phyloP scores from a whole-genome alignment of 768 basidiomycete genomes.

The Kwoniella sp. region DNA sequence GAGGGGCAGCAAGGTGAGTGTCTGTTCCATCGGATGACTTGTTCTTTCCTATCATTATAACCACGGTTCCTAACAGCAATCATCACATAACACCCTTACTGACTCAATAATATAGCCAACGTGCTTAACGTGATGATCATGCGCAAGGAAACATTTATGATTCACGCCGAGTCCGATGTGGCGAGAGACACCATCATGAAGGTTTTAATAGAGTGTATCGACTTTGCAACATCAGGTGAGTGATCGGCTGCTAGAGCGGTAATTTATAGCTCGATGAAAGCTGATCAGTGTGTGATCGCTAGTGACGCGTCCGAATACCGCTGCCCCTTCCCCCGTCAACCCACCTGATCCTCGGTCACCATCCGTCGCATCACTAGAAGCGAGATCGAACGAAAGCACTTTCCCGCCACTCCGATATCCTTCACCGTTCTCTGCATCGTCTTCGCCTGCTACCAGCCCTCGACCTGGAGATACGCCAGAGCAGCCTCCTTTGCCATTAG shows the following conservation, averaged over 20 bases:
- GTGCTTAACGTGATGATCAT: constrained; percentile 77
- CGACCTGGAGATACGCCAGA: constrained; percentile 30
- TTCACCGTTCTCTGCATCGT: constrained; percentile 42
- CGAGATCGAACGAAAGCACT: constrained; percentile 27
- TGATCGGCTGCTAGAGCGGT: constrained; percentile 17
- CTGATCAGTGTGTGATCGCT: background rate
- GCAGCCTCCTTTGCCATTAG: constrained; percentile 29
- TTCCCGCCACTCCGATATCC: constrained; percentile 47
- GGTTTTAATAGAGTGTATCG: constrained; percentile 81
- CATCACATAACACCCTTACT: too few relatives aligned
- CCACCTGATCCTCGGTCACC: constrained; percentile 40
- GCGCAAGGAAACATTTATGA: constrained; percentile 77
- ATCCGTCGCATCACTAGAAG: constrained; percentile 31
- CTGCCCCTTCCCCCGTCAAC: constrained; percentile 28
- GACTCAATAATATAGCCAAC: constrained; percentile 63
- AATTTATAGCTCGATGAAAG: background rate
- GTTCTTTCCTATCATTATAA: too few relatives aligned
- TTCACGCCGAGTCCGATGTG: constrained; percentile 66
- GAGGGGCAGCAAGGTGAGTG: constrained; percentile 61
- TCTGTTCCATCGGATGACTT: constrained; percentile 7
- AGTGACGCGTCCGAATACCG: constrained; percentile 36
- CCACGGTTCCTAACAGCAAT: too few relatives aligned
- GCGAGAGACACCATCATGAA: constrained; percentile 67
- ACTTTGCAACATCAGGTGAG: constrained; percentile 75
- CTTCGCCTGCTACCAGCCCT: constrained; percentile 41